A percentile compares a stretch with the other conserved stretches of the same genome.
These are phyloP conservation scores for Fallopia convolvulus DNA, from an alignment of 148 eudicot species.

Conservation along the genomic window DNA sequence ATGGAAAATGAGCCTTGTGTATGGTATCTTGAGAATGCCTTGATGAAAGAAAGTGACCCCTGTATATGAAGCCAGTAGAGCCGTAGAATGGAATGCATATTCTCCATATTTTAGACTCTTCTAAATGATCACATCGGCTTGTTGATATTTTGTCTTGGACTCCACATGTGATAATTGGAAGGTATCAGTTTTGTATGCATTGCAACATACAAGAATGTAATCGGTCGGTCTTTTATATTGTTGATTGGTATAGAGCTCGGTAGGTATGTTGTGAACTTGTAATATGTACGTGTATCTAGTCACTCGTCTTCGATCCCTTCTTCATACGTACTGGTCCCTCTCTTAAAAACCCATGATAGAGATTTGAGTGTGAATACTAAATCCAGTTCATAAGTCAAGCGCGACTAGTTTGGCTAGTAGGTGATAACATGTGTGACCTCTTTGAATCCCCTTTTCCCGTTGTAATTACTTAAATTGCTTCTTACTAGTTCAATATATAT, in stretches of 20 bases:
- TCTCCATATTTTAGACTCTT: background rate
- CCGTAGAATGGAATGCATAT: background rate
- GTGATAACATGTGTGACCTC: no score
- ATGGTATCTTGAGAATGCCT: background rate
- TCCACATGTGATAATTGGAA: background rate
- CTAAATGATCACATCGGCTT: background rate
- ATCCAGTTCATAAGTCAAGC: no score
- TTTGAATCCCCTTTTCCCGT: no score
- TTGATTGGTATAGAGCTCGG: background rate
- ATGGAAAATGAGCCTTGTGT: background rate
- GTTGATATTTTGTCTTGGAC: background rate
- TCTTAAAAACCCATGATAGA: background rate
- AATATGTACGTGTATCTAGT: background rate
- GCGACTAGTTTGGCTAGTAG: no score
- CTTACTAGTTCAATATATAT: no score
- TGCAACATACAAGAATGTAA: background rate
- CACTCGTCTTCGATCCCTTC: no score
- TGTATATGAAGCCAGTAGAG: background rate
- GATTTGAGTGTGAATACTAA: background rate
- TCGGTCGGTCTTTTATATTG: background rate
- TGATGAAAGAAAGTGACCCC: background rate
- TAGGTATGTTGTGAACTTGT: background rate
- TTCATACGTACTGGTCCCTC: background rate
- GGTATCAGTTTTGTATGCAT: background rate
- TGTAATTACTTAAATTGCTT: no score